These are phyloP conservation scores for Trametes pubescens DNA, from an alignment of 1,284 basidiomycete genomes.

Conservation along the genomic window DNA sequence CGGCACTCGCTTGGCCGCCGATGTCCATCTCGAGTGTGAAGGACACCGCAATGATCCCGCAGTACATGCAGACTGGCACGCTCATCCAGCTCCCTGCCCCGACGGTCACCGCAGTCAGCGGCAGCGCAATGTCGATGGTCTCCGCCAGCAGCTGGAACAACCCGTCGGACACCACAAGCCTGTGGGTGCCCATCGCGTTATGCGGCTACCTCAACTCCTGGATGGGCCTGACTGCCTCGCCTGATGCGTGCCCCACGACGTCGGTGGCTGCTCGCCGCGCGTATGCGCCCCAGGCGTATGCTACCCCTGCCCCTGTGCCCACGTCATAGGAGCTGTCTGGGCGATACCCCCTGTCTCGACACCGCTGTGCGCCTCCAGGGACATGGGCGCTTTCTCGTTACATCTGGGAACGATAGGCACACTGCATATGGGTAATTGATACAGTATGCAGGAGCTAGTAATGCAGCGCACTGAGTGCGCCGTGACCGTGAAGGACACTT, in stretches of 20 bases:
- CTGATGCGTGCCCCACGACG: conserved; percentile 56
- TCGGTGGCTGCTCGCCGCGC: conserved; percentile 4
- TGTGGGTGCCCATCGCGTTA: conserved; percentile 64
- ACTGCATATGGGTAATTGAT: background rate
- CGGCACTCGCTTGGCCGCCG: conserved; percentile 68
- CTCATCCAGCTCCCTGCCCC: conserved; percentile 63
- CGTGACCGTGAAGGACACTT: background rate
- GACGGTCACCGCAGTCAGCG: conserved; percentile 54
- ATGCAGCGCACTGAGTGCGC: background rate
- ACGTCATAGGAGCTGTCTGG: conserved; percentile 2
- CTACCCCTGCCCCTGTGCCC: conserved; percentile 36
- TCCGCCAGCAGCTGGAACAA: conserved; percentile 83
- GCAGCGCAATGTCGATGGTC: conserved; percentile 46
- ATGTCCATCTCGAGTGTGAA: conserved; percentile 59
- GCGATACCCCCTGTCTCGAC: background rate
- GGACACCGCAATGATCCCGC: conserved; percentile 49
- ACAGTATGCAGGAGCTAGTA: conserved; percentile 4
- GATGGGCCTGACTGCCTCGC: conserved; percentile 68
- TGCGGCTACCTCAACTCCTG: conserved; percentile 88
- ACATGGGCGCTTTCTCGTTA: no score
- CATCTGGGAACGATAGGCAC: no score
- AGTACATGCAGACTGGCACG: conserved; percentile 74
- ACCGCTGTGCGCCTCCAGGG: no score
- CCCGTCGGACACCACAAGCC: conserved; percentile 62
- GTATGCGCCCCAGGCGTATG: conserved; percentile 15